phyloP scores from a whole-genome alignment of 805 yeast species.

The Metschnikowia colocasiae region DNA sequence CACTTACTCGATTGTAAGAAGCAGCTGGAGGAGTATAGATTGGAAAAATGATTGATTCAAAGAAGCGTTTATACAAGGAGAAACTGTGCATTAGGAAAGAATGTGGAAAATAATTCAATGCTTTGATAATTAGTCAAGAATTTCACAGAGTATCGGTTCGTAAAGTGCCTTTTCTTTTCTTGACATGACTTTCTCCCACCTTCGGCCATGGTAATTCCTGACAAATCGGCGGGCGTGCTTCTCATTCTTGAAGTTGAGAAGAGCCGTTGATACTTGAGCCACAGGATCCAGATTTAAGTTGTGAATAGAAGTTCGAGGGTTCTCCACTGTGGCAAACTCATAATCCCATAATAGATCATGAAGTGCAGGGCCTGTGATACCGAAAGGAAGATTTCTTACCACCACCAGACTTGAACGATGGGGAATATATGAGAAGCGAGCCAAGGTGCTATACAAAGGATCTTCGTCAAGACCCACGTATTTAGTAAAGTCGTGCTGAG shows the following conservation, averaged over 20 bases:
- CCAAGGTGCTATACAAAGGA: constrained; percentile 17
- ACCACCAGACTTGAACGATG: constrained; percentile 29
- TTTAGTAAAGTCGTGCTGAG: constrained; percentile 9
- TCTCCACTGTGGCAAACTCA: constrained; percentile 30
- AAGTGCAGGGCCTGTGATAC: constrained; percentile 35
- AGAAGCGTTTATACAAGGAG: background rate
- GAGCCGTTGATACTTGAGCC: constrained; percentile 24
- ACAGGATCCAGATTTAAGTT: constrained; percentile 25
- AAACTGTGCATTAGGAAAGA: background rate
- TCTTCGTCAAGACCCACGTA: constrained; percentile 8
- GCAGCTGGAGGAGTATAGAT: constrained; percentile 62
- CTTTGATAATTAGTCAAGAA: constrained; percentile 21
- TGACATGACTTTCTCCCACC: constrained; percentile 30
- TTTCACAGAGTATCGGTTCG: constrained; percentile 38
- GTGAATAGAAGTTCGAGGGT: constrained; percentile 20
- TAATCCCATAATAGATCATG: constrained; percentile 48
- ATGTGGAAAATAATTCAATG: background rate
- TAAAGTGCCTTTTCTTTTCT: constrained; percentile 29
- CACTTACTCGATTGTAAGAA: constrained; percentile 51
- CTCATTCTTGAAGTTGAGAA: constrained; percentile 44
- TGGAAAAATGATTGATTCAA: constrained; percentile 23
- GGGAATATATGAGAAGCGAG: constrained; percentile 18
- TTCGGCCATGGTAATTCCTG: constrained; percentile 49
- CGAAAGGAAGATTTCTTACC: constrained; percentile 47
- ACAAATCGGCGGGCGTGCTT: constrained; percentile 51